These are phyloP conservation scores for Avena sativa DNA, from an alignment of 176 grass and related monocot genomes.

Conservation along the genomic window DNA sequence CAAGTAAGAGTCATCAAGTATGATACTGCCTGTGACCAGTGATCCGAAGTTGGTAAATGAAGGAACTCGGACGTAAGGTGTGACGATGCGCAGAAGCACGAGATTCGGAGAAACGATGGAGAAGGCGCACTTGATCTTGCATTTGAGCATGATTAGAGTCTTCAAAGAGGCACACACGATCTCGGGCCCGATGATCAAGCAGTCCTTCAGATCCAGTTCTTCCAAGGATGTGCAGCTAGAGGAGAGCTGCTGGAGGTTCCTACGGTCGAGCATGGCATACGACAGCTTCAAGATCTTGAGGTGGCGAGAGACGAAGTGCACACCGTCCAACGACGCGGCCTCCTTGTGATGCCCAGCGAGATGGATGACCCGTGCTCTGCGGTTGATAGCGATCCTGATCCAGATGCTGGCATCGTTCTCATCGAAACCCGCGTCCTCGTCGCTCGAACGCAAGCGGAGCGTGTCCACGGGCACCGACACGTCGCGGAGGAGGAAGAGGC, in stretches of 20 bases:
- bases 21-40: conserved; percentile 12
- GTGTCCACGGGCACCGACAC: background rate
- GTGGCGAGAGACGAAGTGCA: conserved; percentile 15
- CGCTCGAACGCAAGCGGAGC: background rate
- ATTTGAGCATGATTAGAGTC: conserved; percentile 27
- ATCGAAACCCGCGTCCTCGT: background rate
- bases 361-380: conserved; percentile 20
- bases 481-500: conserved; percentile 22
- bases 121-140: background rate
- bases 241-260: background rate
- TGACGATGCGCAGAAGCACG: background rate
- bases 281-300: conserved; percentile 37
- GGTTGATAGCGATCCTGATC: conserved; percentile 31
- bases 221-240: conserved; percentile 34
- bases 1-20: conserved; percentile 40
- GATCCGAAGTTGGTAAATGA: conserved; percentile 16
- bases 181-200: background rate
- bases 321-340: background rate
- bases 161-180: conserved; percentile 33
- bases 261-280: background rate
- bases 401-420: background rate
- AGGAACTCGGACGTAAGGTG: conserved; percentile 16
- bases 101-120: conserved; percentile 34
- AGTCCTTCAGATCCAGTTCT: conserved; percentile 35
- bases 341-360: background rate